Base-by-base conservation (phyloP, 73 alveolate genomes). In the Breviolum minutum region DNA sequence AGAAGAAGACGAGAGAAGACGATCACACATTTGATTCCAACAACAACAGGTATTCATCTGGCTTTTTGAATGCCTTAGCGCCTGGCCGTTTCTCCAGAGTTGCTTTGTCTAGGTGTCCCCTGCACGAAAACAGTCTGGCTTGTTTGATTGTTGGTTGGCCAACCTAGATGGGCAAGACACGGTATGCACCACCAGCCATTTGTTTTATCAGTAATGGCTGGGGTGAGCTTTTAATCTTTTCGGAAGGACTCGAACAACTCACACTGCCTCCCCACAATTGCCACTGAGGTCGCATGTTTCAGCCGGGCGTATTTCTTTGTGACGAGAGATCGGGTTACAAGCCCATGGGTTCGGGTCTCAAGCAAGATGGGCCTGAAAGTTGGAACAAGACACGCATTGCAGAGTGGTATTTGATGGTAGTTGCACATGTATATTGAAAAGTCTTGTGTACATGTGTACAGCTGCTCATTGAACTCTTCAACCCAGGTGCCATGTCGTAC, bases 291-390 rank as follows among this genome's bases (percentile, higher is more conserved):
- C 97, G 97, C 32, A 64, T 73, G 30, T 91, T 71, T 66, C 88
- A 71, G 80, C 97, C 97, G 17, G 97, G 97, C 9, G 97, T 91
- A 40, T 91, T 91, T 60, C 79, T 91, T 54, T 91, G 97, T 24
- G 97, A 91, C 66, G 97, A 91, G 79, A 91, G 97, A 91, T 73
- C 88, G 77, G 97, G 89, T n/a, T 80, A 73, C 80, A 91, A 74
- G 62, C 97, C 97, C 88, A 13, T 61, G 81, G 96, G 96, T 60
- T 24, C 20, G 79, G 80, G 80, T 22, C 61, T 19, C 96, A 32
- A 40, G 54, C 54, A 40, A 40, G 85, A 27, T 24, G 60, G 63
- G 63, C 20, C 30, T 40, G 54, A 40, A 40, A 40, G 54, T 40
- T 40, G 54, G 54, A 40, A 40, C 54, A 3, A 40, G 54, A 40